phyloP scores from a whole-genome alignment of 768 basidiomycete species.

The Multifurca ochricompacta region DNA sequence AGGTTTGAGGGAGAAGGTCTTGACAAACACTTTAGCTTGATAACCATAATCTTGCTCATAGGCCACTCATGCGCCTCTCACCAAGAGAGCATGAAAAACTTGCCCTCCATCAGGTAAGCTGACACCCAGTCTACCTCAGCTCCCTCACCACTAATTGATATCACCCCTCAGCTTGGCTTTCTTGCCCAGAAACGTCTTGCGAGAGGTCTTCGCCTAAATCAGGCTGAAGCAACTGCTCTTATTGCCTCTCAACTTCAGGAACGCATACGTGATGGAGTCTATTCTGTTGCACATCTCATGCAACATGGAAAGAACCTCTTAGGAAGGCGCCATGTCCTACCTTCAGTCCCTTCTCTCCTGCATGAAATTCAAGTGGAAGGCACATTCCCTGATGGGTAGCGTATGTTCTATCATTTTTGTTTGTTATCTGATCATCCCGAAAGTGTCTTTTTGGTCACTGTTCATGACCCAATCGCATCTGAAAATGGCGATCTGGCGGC shows the following conservation, averaged over 20 bases:
- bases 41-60: too few species aligned
- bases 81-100: conserved; percentile 74
- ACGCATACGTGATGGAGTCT: conserved; percentile 81
- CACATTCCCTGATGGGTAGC: conserved; percentile 80
- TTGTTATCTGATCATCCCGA: conserved; percentile 13
- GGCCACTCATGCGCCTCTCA: conserved; percentile 67
- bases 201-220: conserved; percentile 82
- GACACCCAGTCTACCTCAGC: conserved; percentile 24
- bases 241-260: conserved; percentile 93
- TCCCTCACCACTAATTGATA: neutral
- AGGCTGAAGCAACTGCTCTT: conserved; percentile 80
- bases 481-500: conserved; percentile 66
- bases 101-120: conserved; percentile 56
- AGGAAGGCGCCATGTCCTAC: conserved; percentile 82
- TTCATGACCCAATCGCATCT: conserved; percentile 90
- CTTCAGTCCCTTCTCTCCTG: conserved; percentile 64
- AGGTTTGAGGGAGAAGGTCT: too few species aligned
- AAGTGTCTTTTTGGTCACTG: conserved; percentile 92
- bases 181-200: conserved; percentile 94
- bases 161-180: conserved; percentile 58
- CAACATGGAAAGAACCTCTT: conserved; percentile 83
- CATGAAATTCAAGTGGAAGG: conserved; percentile 94
- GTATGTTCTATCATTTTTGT: neutral
- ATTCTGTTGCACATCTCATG: conserved; percentile 89
- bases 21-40: too few species aligned